Evolutionary conservation across 148 eudicot species (phyloP).

Genomic region (Camellia japonica): DNA sequence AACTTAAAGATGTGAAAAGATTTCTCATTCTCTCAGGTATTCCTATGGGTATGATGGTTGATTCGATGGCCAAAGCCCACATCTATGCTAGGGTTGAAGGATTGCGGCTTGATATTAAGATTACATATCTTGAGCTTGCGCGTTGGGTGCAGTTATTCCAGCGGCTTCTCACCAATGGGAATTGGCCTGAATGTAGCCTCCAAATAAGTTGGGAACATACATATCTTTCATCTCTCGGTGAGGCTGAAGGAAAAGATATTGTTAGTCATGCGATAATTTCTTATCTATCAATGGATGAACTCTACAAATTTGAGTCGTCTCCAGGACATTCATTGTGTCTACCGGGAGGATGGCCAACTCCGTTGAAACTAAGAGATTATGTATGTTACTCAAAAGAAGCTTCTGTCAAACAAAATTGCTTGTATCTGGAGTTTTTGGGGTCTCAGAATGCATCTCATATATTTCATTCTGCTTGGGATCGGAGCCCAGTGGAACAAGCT

Average conservation of each 20-base stretch:
- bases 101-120: slow-evolving; percentile 36
- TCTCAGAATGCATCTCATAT: slow-evolving; percentile 41
- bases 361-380: slow-evolving; percentile 60
- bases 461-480: slow-evolving; percentile 24
- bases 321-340: slow-evolving; percentile 41
- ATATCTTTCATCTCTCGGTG: slow-evolving; percentile 85
- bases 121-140: slow-evolving; percentile 80
- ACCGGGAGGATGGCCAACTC: slow-evolving; percentile 91
- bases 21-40: slow-evolving; percentile 71
- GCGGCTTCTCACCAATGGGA: slow-evolving; percentile 72
- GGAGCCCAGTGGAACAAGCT: slow-evolving; percentile 19
- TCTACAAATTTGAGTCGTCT: slow-evolving; percentile 25
- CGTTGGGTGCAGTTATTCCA: slow-evolving; percentile 89
- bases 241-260: slow-evolving; percentile 56
- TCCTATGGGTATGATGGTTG: slow-evolving; percentile 48
- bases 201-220: slow-evolving; percentile 90
- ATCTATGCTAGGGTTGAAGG: slow-evolving; percentile 64
- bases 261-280: slow-evolving; percentile 42
- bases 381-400: slow-evolving; percentile 57
- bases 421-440: slow-evolving; percentile 71
- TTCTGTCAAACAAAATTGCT: slow-evolving; percentile 62
- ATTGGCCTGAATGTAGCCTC: slow-evolving; percentile 69
- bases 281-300: slow-evolving; percentile 38
- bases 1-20: slow-evolving; percentile 63
- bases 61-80: slow-evolving; percentile 88